These are phyloP conservation scores for Blastocystis sp. DNA, from an alignment of 352 stramenopile genomes.

Conservation along the genomic window DNA sequence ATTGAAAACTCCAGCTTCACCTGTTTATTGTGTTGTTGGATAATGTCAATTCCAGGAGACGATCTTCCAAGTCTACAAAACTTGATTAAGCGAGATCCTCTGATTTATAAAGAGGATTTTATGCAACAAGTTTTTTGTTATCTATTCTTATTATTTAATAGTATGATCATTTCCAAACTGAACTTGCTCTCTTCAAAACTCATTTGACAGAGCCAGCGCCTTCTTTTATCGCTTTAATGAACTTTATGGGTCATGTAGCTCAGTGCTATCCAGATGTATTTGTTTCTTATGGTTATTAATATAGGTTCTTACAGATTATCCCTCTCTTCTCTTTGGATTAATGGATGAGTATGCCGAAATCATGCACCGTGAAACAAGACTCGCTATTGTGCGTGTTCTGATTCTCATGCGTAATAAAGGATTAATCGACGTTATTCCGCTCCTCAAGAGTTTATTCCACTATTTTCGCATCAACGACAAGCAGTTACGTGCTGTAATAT, in stretches of 20 bases:
- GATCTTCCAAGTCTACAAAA: conserved; percentile 93
- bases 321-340: conserved; percentile 83
- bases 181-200: conserved; percentile 88
- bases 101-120: conserved; percentile 91
- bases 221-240: conserved; percentile 88
- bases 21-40: background rate
- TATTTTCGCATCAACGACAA: conserved; percentile 92
- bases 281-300: background rate
- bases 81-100: conserved; percentile 92
- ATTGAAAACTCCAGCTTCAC: background rate
- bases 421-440: conserved; percentile 78
- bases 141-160: background rate
- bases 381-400: conserved; percentile 85
- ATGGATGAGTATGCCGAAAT: conserved; percentile 81
- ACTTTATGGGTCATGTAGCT: conserved; percentile 86
- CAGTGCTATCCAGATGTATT: conserved; percentile 74
- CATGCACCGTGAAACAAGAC: conserved; percentile 82
- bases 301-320: conserved; percentile 76
- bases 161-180: conserved; percentile 84
- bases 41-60: background rate
- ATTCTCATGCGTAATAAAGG: conserved; percentile 91
- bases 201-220: conserved; percentile 81
- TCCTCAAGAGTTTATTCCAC: conserved; percentile 90
- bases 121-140: conserved; percentile 78
- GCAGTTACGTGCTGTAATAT: conserved; percentile 84